Evolutionary conservation across 192 early-diverging fungal species (phyloP).

Genomic region (Dissophora ornata): DNA sequence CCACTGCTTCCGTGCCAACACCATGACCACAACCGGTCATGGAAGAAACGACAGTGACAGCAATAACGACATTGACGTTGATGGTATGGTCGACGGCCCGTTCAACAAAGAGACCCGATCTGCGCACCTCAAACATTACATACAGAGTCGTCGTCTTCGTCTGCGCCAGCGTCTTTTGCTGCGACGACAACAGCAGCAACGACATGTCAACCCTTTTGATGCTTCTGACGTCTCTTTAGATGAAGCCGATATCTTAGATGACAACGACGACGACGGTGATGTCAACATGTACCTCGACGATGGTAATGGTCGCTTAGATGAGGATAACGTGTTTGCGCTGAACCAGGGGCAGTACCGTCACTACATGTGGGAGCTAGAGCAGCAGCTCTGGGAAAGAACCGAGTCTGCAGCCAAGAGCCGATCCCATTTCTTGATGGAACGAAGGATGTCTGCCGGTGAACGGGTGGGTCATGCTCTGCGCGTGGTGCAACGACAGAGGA

Average conservation of each 20-base stretch:
- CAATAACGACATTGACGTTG: background rate
- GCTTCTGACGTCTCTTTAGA: conserved; percentile 32
- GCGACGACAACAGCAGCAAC: conserved; percentile 1
- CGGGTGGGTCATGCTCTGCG: conserved; percentile 30
- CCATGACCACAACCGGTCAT: background rate
- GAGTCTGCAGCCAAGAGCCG: conserved; percentile 40
- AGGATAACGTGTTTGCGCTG: conserved; percentile 2
- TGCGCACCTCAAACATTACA: conserved; percentile 26
- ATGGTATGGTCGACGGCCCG: background rate
- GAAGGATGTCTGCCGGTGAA: conserved; percentile 29
- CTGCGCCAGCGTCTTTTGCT: conserved; percentile 22
- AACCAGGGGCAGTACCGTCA: conserved; percentile 20
- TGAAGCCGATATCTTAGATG: conserved; percentile 21
- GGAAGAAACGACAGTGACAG: background rate
- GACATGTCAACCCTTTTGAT: conserved; percentile 9
- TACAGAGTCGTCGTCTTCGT: conserved; percentile 35
- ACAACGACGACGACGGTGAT: background rate
- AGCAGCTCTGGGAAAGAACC: conserved; percentile 25
- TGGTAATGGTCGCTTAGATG: too few relatives aligned
- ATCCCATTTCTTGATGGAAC: conserved; percentile 32
- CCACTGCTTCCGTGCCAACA: background rate
- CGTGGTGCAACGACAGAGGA: conserved; percentile 30
- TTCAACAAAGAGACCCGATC: conserved; percentile 17
- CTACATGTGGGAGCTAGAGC: conserved; percentile 40
- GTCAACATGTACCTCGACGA: background rate